Percentiles rank a stretch among this genome's conserved stretches.
Conservation (phyloP, 2,329 filamentous ascomycete genomes). For the Fusarium musae region DNA sequence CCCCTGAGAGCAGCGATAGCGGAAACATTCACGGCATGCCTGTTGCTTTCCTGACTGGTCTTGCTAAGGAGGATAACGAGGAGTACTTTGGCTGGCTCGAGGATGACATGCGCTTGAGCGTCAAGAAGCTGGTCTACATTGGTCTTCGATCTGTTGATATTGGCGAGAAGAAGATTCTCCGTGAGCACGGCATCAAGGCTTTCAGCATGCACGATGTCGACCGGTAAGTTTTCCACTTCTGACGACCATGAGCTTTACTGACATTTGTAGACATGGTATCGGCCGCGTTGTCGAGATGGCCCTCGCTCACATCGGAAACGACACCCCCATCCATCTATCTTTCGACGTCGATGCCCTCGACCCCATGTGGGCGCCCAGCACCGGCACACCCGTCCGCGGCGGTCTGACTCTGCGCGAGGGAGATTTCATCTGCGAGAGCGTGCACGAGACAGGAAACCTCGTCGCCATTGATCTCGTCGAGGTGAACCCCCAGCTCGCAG, state of each 20-base stretch:
- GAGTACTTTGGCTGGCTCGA: constrained; percentile 92
- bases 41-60: constrained; percentile 87
- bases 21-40: constrained; percentile 99
- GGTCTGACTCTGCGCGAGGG: constrained; percentile 94
- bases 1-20: constrained; percentile 86
- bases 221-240: constrained; percentile 62
- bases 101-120: constrained; percentile 74
- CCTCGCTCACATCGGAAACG: constrained; percentile 91
- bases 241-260: not conserved
- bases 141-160: constrained; percentile 91
- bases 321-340: constrained; percentile 95
- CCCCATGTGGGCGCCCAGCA: constrained; percentile 95
- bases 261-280: constrained; percentile 78
- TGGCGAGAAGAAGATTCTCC: constrained; percentile 92
- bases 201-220: constrained; percentile 99
- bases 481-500: constrained; percentile 79
- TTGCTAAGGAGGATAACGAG: constrained; percentile 79
- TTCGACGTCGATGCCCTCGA: constrained; percentile 98
- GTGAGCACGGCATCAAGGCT: constrained; percentile 90
- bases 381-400: constrained; percentile 92
- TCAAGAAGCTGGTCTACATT: constrained; percentile 95
- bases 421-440: constrained; percentile 93
- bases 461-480: constrained; percentile 86
- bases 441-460: constrained; percentile 82
- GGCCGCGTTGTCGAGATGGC: constrained; percentile 98